Evolutionary conservation across 345 rosid species (phyloP).

Genomic region (Corchorus capsularis): DNA sequence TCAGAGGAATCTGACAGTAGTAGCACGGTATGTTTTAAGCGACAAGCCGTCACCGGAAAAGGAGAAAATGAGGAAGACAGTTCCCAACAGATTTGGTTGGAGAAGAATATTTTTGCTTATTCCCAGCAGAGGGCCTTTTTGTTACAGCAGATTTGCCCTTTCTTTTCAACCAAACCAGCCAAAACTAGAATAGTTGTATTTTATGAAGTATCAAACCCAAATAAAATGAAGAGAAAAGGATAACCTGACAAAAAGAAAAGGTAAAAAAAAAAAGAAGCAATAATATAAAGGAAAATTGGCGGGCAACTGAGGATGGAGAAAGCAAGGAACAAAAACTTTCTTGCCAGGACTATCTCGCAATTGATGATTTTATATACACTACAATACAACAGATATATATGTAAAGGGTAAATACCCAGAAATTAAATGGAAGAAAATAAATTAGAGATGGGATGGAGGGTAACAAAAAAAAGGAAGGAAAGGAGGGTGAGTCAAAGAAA

Average conservation of each 20-base stretch:
- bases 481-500: neutral
- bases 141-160: neutral
- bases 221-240: neutral
- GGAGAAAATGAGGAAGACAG: neutral
- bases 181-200: neutral
- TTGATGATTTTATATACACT: conserved; percentile 51
- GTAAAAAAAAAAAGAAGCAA: too few relatives aligned
- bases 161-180: neutral
- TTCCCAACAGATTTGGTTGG: too few relatives aligned
- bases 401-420: conserved; percentile 35
- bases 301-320: neutral
- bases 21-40: neutral
- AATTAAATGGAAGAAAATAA: conserved; percentile 36
- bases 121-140: neutral
- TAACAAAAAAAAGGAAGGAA: conserved; percentile 17
- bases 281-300: neutral
- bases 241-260: neutral
- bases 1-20: too few relatives aligned
- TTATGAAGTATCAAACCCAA: too few relatives aligned
- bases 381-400: conserved; percentile 43
- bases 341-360: conserved; percentile 27
- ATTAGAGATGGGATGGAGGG: conserved; percentile 16
- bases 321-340: conserved; percentile 28
- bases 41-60: neutral
- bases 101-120: neutral